Base-by-base conservation (phyloP, 2,329 filamentous ascomycete species). In the Diaporthe sp. region DNA sequence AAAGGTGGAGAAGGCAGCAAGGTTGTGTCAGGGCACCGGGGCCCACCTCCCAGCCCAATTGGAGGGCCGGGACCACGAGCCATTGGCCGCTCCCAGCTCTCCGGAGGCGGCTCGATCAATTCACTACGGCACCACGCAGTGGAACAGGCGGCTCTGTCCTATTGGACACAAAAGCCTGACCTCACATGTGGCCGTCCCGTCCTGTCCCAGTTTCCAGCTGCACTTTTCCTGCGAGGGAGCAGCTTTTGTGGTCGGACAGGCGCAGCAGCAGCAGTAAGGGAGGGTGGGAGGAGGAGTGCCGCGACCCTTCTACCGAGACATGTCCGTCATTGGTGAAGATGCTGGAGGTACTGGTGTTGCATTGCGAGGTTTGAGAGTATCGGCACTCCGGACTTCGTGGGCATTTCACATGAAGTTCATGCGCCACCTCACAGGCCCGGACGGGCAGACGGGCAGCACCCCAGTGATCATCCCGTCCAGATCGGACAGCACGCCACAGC, bases 141-240 rank as follows among this genome's bases (percentile, higher is more conserved):
- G 65, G 31, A 55, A 69, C 65, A 42, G 57, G 55, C 62, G 42
- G 72, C 72, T 34, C 62, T 62, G 65, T 74, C 73, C 73, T 51
- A 74, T 74, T 71, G 73, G 73, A 28, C 62, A 74, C 72, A 53
- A 34, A 28, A 28, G 22, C 62, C 46, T 53, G 62, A 53, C 62
- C 62, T 68, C 46, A 39, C 62, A 7, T 31, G 31, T 53, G 31
- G 13, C 65, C 15, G 39, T 15, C 61, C 61, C 42, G 42, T 67
- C 15, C 49, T n/a, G 8, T 39, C 17, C 65, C 31, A 34, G 65
- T 69, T 55, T 55, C 49, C 46, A 39, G 37, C 31, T 55, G 49
- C 46, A 69, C 46, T 42, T 53, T 53, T 53, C 65, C 34, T 68
- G 46, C 46, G 31, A 51, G 59, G 25, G 61, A 65, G 58, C 58